phyloP scores from a whole-genome alignment of 2,329 filamentous ascomycete species.

The Bipolaris victoriae region DNA sequence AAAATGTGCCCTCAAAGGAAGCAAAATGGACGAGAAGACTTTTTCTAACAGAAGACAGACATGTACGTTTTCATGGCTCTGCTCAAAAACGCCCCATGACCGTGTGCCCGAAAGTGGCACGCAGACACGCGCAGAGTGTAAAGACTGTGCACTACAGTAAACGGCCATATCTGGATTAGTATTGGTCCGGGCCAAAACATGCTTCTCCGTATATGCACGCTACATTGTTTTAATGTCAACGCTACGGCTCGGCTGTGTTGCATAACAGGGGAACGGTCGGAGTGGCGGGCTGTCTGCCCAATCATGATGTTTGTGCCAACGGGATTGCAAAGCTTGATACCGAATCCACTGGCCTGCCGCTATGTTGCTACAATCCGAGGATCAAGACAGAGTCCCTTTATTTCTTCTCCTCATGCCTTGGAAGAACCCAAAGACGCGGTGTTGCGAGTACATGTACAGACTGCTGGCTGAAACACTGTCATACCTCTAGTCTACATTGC shows the following conservation, averaged over 20 bases:
- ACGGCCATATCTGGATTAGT: conserved; percentile 2
- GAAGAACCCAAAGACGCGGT: background rate
- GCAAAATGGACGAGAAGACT: background rate
- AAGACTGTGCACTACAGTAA: conserved; percentile 3
- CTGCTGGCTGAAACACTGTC: background rate
- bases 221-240: conserved; percentile 18
- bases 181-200: conserved; percentile 8
- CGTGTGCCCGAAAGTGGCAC: conserved; percentile 3
- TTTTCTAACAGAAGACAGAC: background rate
- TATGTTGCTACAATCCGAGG: conserved; percentile 2
- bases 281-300: conserved; percentile 6
- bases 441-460: background rate
- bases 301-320: conserved; percentile 1
- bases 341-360: background rate
- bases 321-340: conserved; percentile 5
- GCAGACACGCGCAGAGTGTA: conserved; percentile 11
- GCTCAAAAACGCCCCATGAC: background rate
- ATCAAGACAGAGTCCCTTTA: background rate
- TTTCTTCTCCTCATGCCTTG: background rate
- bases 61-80: conserved; percentile 6
- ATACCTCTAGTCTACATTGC: background rate
- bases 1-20: background rate
- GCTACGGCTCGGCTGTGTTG: conserved; percentile 7
- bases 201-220: conserved; percentile 16
- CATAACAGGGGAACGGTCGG: conserved; percentile 11